Evolutionary conservation across 202 grass and related monocot species (phyloP), one percentile per base, ranked within the genome.

Genomic region (Bolboschoenoplectus hybrid): DNA sequence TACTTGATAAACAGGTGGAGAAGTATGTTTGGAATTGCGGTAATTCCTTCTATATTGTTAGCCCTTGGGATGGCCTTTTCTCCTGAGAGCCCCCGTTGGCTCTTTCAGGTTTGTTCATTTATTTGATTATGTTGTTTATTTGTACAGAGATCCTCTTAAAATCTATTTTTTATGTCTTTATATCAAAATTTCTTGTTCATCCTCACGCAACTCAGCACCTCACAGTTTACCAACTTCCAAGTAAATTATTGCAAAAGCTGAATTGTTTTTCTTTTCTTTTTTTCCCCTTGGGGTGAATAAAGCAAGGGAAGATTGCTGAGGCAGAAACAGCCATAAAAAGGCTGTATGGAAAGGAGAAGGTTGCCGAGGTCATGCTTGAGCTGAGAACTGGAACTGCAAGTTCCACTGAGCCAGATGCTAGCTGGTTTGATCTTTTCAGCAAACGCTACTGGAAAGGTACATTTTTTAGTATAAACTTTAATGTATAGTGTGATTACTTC

Each of bases 401-500:
- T 90, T 94, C 97, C 60, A 90, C 86, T 20, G 97, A 99, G 76
- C 60, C 90, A 52, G 97, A 99, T 88, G 92, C 97, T 86, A 92
- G 81, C 71, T 99, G 97, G 97, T 89, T 99, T 85, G 97, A 99
- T 91, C 93, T 99, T 85, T 99, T 99, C 80, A 90, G 89, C 66
- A 94, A 90, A 87, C 97, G 97, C 52, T 99, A 99, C 85, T 90
- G 90, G 97, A 96, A 92, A 99, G 92, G 97, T 99, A 87, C 1
- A 53, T 62, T 41, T 89, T 45, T 10, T n/a, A 58, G 19, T 60
- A 34, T 49, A 69, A 53, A 80, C 49, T 87, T 51, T n/a, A 13
- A n/a, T 73, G 12, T 39, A 57, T 39, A 57, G 32, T 57, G 32
- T 51, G 49, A n/a, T 57, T 78, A 39, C 13, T 77, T 38, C 56